Conservation (phyloP, 257 asterid species). For the Leptodermis oblonga region DNA sequence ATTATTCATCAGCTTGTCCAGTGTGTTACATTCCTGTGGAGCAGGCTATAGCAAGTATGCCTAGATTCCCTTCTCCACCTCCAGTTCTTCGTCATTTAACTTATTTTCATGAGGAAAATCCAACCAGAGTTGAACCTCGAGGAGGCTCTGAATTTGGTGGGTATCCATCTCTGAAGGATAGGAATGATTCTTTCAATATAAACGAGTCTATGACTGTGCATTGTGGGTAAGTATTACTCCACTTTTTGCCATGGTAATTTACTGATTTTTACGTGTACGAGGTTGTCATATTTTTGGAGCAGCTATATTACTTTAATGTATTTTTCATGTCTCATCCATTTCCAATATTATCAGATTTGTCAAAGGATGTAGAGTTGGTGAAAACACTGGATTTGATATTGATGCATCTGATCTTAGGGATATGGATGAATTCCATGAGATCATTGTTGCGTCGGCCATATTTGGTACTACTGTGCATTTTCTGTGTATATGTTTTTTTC, state of each 20-base stretch:
- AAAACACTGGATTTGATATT: conserved; percentile 76
- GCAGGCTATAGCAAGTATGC: conserved; percentile 78
- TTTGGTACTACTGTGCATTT: conserved; percentile 58
- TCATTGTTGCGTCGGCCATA: conserved; percentile 96
- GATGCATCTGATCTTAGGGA: conserved; percentile 66
- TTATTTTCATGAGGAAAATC: conserved; percentile 59
- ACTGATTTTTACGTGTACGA: neutral
- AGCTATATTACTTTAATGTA: neutral
- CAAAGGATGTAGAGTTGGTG: conserved; percentile 88
- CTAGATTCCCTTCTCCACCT: conserved; percentile 61
- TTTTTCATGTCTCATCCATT: conserved; percentile 8
- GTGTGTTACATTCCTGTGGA: conserved; percentile 85
- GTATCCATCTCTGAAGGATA: conserved; percentile 74
- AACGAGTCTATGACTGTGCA: conserved; percentile 82
- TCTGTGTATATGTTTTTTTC: conserved; percentile 19
- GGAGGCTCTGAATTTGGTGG: conserved; percentile 98
- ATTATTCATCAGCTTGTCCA: conserved; percentile 72
- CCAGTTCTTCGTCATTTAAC: conserved; percentile 65
- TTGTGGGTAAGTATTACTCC: conserved; percentile 71
- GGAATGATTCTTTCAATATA: conserved; percentile 65
- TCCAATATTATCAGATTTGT: conserved; percentile 55
- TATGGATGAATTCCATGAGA: conserved; percentile 69
- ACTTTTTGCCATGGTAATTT: conserved; percentile 5
- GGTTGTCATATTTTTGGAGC: neutral
- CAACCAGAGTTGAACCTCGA: conserved; percentile 48